Base-by-base conservation (phyloP, 2,329 filamentous ascomycete species). In the Xylariales sp. region DNA sequence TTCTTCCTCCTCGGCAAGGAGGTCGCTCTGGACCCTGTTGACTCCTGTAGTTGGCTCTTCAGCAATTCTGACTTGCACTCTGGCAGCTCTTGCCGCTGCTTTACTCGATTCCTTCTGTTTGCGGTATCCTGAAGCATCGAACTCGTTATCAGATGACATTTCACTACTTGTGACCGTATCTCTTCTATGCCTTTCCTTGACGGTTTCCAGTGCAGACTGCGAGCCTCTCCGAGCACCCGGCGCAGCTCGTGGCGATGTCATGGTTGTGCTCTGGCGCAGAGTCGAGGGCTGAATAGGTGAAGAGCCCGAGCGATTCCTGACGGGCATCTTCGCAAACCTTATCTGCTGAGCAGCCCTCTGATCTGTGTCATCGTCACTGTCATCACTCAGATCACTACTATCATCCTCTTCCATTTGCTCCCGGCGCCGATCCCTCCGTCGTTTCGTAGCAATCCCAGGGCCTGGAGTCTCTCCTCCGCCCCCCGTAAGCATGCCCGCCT, bases 311-410 rank as follows among this genome's bases (percentile, higher is more conserved):
- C 91, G 82, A 51, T 81, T 82, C 21, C 90, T 80, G 31, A 95
- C 76, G 1, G 93, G 91, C 87, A 96, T 91, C 65, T 97, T 97
- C 36, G 86, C 82, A 63, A 98, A 98, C 58, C 91, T 90, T 60
- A 97, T 95, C 61, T 94, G 88, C 59, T 94, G 88, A 3, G 85
- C 84, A 32, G 86, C 84, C 40, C 85, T 64, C 47, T 81, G 75
- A 43, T 88, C 84, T 1, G 77, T 72, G 39, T 89, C 85, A 18
- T 90, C 85, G 38, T 93, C 87, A 53, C 86, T 91, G 51, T 91
- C 86, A 54, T 93, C 87, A 58, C 83, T 89, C 40, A 91, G 67
- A 53, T 91, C 87, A 56, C 86, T 90, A 62, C 87, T 93, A 56
- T 91, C 87, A 44, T 89, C 86, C 54, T 93, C 87, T 51, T 89